Evolutionary conservation across 257 asterid genomes (phyloP).

Genomic region (Ehretia macrophylla): DNA sequence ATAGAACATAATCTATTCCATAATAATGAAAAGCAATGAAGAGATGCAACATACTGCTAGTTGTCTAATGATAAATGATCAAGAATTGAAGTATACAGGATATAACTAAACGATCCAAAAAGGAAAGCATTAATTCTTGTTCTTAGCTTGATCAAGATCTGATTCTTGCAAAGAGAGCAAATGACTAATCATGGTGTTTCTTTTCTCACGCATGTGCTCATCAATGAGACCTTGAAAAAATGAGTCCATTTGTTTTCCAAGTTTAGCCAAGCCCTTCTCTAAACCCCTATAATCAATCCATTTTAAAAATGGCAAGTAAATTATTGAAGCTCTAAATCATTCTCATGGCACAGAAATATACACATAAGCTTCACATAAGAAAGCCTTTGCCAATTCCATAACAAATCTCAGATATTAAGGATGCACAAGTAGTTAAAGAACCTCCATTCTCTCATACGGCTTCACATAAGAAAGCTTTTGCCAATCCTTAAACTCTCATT

Average conservation of each 20-base stretch:
- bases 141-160: slow-evolving; percentile 21
- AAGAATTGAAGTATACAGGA: background rate
- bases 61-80: background rate
- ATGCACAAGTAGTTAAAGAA: too few relatives aligned
- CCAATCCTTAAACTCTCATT: slow-evolving; percentile 73
- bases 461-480: slow-evolving; percentile 68
- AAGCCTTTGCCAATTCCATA: too few relatives aligned
- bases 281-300: slow-evolving; percentile 33
- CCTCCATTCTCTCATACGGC: slow-evolving; percentile 61
- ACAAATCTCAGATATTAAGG: too few relatives aligned
- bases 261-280: slow-evolving; percentile 29
- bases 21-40: slow-evolving; percentile 11
- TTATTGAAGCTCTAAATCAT: too few relatives aligned
- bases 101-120: background rate
- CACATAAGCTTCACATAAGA: too few relatives aligned
- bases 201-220: slow-evolving; percentile 19
- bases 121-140: background rate
- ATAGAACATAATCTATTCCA: slow-evolving; percentile 10
- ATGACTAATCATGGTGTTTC: slow-evolving; percentile 44
- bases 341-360: too few relatives aligned
- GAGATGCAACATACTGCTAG: too few relatives aligned
- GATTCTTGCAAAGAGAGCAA: slow-evolving; percentile 45
- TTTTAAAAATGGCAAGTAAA: slow-evolving; percentile 23
- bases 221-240: slow-evolving; percentile 42
- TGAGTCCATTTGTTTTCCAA: slow-evolving; percentile 23